A percentile compares a stretch with the other conserved stretches of the same genome.
Conservation (phyloP, 2,329 filamentous ascomycete genomes). For the Cytospora piceae region DNA sequence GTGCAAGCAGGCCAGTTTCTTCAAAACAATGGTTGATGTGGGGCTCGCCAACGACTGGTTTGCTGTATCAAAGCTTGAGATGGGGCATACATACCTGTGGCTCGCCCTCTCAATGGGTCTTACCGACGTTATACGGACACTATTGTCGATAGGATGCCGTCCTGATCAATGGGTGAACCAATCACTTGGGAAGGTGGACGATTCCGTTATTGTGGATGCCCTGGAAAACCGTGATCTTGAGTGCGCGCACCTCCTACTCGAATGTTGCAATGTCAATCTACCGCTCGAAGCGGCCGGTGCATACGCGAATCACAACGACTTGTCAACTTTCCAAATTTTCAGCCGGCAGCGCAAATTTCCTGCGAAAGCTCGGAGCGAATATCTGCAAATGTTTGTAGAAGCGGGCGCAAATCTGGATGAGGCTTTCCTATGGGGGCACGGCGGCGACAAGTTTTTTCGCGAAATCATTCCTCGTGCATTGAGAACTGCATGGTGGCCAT, state of each 20-base stretch:
- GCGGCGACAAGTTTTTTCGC: background rate
- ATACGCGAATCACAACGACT: background rate
- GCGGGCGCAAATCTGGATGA: background rate
- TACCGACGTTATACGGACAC: background rate
- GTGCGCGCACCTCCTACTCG: background rate
- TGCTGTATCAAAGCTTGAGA: background rate
- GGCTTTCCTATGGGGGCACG: background rate
- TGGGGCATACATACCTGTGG: background rate
- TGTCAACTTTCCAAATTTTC: background rate
- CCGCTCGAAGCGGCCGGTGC: too few species aligned
- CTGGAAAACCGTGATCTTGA: background rate
- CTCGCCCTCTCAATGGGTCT: background rate
- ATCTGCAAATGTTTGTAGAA: background rate
- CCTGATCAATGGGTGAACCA: background rate
- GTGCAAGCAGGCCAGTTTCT: background rate
- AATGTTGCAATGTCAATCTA: slow-evolving; percentile 6
- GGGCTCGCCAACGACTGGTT: background rate
- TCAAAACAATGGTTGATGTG: background rate
- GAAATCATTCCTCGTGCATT: background rate
- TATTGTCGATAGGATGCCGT: background rate
- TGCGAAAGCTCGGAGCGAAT: background rate
- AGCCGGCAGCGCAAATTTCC: background rate
- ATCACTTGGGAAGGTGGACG: background rate
- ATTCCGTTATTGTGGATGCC: background rate
- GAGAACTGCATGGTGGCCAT: background rate